Percentiles rank a stretch among this genome's conserved stretches.
phyloP scores from a whole-genome alignment of 2,329 filamentous ascomycete species.

The Cladophialophora carrionii region DNA sequence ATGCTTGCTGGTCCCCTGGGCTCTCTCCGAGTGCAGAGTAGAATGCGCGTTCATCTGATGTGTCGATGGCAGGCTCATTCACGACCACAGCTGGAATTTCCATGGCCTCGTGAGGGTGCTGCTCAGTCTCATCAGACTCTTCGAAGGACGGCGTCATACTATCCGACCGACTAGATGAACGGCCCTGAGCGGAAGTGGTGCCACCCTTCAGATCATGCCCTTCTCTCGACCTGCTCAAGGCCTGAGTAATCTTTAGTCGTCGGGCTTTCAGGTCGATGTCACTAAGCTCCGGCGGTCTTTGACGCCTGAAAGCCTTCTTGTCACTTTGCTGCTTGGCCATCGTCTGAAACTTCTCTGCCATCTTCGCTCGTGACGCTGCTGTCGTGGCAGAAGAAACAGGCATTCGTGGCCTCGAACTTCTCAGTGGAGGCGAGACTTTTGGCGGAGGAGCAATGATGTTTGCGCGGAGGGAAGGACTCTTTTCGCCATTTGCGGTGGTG shows the following conservation, averaged over 20 bases:
- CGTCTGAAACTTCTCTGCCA: constrained; percentile 60
- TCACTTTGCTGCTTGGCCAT: constrained; percentile 46
- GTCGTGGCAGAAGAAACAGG: constrained; percentile 75
- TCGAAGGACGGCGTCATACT: constrained; percentile 28
- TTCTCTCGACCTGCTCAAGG: constrained; percentile 66
- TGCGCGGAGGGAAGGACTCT: constrained; percentile 67
- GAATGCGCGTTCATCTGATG: constrained; percentile 29
- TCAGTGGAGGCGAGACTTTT: constrained; percentile 75
- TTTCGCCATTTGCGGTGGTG: constrained; percentile 49
- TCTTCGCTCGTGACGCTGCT: constrained; percentile 69
- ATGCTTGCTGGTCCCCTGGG: constrained; percentile 33
- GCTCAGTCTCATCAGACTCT: constrained; percentile 22
- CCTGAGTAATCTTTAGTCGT: constrained; percentile 78
- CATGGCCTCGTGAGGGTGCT: constrained; percentile 1
- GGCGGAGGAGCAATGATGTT: constrained; percentile 72
- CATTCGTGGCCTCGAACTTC: constrained; percentile 80
- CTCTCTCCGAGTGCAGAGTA: constrained; percentile 23
- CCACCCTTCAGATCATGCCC: constrained; percentile 33
- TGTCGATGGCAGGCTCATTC: constrained; percentile 22
- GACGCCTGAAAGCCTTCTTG: constrained; percentile 44
- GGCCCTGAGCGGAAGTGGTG: constrained; percentile 2
- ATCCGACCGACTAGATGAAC: constrained; percentile 23
- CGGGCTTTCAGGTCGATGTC: constrained; percentile 84
- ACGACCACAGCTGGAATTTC: constrained; percentile 34
- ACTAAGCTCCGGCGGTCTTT: constrained; percentile 64